These are phyloP conservation scores for Tricholoma bakamatsutake DNA, from an alignment of 768 basidiomycete species.

Conservation along the genomic window DNA sequence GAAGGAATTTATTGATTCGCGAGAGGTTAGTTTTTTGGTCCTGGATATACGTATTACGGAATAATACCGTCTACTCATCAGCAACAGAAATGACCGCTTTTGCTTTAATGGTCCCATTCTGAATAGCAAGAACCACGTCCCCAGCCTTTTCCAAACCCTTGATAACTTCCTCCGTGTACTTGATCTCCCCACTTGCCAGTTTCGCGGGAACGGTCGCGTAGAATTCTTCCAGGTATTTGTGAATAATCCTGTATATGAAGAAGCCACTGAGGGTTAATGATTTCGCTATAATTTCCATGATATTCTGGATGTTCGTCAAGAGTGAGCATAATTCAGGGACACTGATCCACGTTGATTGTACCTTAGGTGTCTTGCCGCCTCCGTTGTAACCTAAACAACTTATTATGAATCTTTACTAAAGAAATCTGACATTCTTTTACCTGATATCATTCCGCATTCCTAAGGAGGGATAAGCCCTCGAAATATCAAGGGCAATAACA, in stretches of 20 bases:
- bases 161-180: slow-evolving; percentile 39
- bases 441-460: slow-evolving; percentile 39
- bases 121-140: slow-evolving; percentile 27
- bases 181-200: slow-evolving; percentile 41
- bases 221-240: slow-evolving; percentile 38
- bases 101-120: slow-evolving; percentile 29
- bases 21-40: too few relatives aligned
- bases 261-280: slow-evolving; percentile 35
- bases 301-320: slow-evolving; percentile 25
- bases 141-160: slow-evolving; percentile 37
- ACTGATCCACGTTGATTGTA: slow-evolving; percentile 3
- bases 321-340: neutral
- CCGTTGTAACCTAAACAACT: slow-evolving; percentile 26
- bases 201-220: slow-evolving; percentile 32
- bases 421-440: slow-evolving; percentile 2
- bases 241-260: slow-evolving; percentile 24
- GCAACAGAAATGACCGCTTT: slow-evolving; percentile 31
- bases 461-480: slow-evolving; percentile 3
- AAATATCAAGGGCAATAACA: too few relatives aligned
- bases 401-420: neutral
- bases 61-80: slow-evolving; percentile 15
- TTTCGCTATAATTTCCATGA: slow-evolving; percentile 33
- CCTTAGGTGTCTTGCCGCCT: slow-evolving; percentile 23
- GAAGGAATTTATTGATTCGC: too few relatives aligned
- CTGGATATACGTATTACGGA: too few relatives aligned